phyloP scores from a whole-genome alignment of 805 yeast species.

The Yamadazyma endophytica region DNA sequence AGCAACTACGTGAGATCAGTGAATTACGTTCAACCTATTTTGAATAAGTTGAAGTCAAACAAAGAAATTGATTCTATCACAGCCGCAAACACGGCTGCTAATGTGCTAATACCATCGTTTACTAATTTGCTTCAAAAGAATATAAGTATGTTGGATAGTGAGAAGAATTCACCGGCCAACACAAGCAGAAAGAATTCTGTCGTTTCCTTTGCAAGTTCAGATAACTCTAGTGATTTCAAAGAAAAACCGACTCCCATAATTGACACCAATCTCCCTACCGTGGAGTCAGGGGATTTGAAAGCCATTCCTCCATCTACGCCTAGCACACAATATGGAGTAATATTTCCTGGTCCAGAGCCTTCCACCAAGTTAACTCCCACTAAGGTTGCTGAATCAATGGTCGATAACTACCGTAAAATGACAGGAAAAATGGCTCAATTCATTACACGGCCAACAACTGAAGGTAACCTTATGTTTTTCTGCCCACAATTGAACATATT shows the following conservation, averaged over 20 bases:
- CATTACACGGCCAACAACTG: conserved; percentile 57
- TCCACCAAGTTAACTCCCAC: conserved; percentile 8
- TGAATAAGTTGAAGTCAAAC: conserved; percentile 32
- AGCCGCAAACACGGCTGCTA: conserved; percentile 45
- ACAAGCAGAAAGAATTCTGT: conserved; percentile 44
- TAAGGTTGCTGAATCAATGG: conserved; percentile 26
- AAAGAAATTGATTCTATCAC: conserved; percentile 41
- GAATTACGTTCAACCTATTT: conserved; percentile 39
- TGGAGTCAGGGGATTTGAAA: too few species aligned
- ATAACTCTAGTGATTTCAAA: conserved; percentile 10
- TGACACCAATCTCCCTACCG: too few species aligned
- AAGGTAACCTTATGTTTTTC: conserved; percentile 54
- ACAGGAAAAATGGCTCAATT: conserved; percentile 36
- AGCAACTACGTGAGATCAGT: conserved; percentile 51
- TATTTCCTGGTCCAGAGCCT: background rate
- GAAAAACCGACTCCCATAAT: too few species aligned
- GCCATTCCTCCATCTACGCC: too few species aligned
- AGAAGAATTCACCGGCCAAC: conserved; percentile 26
- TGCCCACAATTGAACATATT: conserved; percentile 57
- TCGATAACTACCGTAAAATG: conserved; percentile 17
- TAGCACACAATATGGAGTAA: too few species aligned
- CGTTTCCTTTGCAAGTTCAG: conserved; percentile 47
- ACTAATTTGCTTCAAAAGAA: conserved; percentile 34
- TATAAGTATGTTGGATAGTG: conserved; percentile 29
- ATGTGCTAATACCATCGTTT: conserved; percentile 40